Evolutionary conservation across 2,329 filamentous ascomycete species (phyloP), one percentile per base, ranked within the genome.

Genomic region (Tolypocladium guangdongense): DNA sequence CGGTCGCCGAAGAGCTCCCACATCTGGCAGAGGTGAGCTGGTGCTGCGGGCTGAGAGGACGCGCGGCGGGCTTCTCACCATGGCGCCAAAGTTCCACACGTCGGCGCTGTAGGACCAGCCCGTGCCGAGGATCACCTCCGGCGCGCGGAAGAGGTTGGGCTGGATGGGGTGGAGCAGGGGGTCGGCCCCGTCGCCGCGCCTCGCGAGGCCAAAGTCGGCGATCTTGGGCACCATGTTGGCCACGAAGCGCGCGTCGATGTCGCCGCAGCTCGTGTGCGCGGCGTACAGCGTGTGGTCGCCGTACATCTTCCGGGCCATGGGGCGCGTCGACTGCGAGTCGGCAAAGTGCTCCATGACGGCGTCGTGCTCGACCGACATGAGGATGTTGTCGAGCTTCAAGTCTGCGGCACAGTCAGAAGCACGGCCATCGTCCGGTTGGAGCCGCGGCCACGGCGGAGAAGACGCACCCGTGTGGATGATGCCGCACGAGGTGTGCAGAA

Each of bases 401-500:
- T 62, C 60, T 62, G 18, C 27, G 10, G n/a, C 43, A 14, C 37
- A 32, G 14, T 2, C 7, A 22, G 27, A 14, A 6, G 2, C 33
- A 37, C 7, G 30, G 4, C n/a, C n/a, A n/a, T 8, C 30, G 30
- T 8, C 30, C 30, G 30, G 30, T 7, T 7, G 5, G 30, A 4
- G 30, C 7, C 7, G 30, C 7, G 6, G 27, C 27, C 27, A 6
- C 27, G 27, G 27, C 27, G 3, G 3, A 6, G 27, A 3, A 30
- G 4, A 7, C 30, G 5, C 30, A 30, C 30, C 11, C 48, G 69
- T 75, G 58, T 77, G 73, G 27, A 74, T 64, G 55, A 77, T 60
- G 38, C 69, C 67, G 61, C 68, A 70, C 56, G 74, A 68, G 4
- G 63, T 66, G 56, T 76, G 72, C 38, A 76, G 57, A 33, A 58